Percentiles rank a stretch among this genome's conserved stretches.
Conservation (phyloP, 192 early-diverging fungal species). For the Phlyctochytrium arcticum region DNA sequence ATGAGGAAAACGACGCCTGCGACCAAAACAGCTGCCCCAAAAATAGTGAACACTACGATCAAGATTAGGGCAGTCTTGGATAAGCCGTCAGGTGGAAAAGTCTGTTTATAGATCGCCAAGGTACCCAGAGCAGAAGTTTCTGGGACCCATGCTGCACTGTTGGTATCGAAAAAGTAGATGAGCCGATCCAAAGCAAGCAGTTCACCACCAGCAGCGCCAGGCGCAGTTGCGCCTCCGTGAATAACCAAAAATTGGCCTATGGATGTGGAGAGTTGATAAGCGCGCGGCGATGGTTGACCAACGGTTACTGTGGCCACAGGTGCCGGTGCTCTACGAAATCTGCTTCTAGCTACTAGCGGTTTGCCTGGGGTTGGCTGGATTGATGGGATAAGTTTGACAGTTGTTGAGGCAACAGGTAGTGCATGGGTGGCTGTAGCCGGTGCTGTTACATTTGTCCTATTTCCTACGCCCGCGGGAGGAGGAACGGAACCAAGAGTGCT, state of each 20-base stretch:
- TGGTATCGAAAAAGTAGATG: slow-evolving; percentile 5
- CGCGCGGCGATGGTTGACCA: not conserved
- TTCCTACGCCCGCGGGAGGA: not conserved
- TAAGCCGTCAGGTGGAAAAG: no score
- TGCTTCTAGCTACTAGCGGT: not conserved
- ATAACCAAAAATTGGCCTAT: slow-evolving; percentile 6
- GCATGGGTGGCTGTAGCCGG: not conserved
- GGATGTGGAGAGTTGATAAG: not conserved
- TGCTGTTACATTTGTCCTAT: no score
- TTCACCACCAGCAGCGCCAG: not conserved
- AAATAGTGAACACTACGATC: no score
- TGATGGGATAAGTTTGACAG: not conserved
- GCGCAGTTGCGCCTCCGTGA: slow-evolving; percentile 6
- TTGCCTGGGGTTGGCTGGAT: not conserved
- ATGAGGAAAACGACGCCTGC: no score
- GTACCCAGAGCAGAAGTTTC: not conserved
- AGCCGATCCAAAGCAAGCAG: not conserved
- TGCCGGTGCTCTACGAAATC: no score
- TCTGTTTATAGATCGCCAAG: not conserved
- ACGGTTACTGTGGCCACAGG: not conserved
- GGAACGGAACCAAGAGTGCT: not conserved
- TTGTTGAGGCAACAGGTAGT: no score
- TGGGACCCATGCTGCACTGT: not conserved
- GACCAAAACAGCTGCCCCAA: no score
- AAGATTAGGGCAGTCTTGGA: no score